phyloP scores from a whole-genome alignment of 495 filamentous ascomycete species.

The Aspergillus bertholletiae region DNA sequence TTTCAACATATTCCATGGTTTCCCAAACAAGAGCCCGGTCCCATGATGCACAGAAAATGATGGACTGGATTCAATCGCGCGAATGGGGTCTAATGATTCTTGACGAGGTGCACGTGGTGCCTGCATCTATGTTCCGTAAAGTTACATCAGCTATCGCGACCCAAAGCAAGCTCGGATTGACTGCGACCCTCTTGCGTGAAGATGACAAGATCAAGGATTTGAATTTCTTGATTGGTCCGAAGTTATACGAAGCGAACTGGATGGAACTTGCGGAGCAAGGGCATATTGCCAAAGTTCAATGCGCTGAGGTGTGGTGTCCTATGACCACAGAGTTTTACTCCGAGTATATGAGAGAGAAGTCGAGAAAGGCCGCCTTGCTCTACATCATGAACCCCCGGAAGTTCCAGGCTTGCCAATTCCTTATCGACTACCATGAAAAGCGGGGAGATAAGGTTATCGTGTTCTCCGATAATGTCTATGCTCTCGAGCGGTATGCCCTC shows the following conservation, averaged over 20 bases:
- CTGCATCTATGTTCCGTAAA: slow-evolving; percentile 90
- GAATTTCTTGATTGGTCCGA: slow-evolving; percentile 96
- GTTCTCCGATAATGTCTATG: slow-evolving; percentile 98
- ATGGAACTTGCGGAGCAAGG: slow-evolving; percentile 97
- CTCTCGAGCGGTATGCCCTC: slow-evolving; percentile 77
- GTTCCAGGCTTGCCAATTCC: slow-evolving; percentile 93
- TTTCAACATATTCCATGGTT: slow-evolving; percentile 98
- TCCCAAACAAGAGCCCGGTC: slow-evolving; percentile 82
- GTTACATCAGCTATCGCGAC: slow-evolving; percentile 89
- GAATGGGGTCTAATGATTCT: slow-evolving; percentile 99
- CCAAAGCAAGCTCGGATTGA: slow-evolving; percentile 95
- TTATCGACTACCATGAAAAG: slow-evolving; percentile 96
- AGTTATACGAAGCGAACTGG: slow-evolving; percentile 98
- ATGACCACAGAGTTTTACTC: slow-evolving; percentile 99
- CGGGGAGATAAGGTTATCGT: slow-evolving; percentile 98
- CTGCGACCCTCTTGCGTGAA: slow-evolving; percentile 89
- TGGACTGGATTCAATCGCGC: slow-evolving; percentile 86
- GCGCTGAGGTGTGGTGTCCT: slow-evolving; percentile 98
- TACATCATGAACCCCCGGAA: slow-evolving; percentile 98
- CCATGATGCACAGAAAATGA: slow-evolving; percentile 94
- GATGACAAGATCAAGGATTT: slow-evolving; percentile 98
- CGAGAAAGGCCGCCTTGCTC: slow-evolving; percentile 66
- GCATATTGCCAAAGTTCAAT: slow-evolving; percentile 96
- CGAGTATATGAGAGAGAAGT: slow-evolving; percentile 78
- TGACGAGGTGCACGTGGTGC: slow-evolving; percentile 98